phyloP scores from a whole-genome alignment of 1,284 basidiomycete species.

The Pholiota adiposa region DNA sequence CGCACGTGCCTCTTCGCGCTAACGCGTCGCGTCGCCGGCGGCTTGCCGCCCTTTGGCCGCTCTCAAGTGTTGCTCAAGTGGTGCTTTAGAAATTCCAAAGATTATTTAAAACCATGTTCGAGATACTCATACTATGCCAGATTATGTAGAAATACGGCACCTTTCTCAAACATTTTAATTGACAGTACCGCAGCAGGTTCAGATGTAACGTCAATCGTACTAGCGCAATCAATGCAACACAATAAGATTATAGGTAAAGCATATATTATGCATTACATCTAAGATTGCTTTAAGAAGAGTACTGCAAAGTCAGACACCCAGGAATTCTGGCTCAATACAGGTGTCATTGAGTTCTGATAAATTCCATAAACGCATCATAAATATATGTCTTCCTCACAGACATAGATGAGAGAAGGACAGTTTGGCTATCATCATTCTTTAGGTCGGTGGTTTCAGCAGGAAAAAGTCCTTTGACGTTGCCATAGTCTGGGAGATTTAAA shows the following conservation, averaged over 20 bases:
- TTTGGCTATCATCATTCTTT: background rate
- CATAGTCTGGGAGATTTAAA: slow-evolving; percentile 44
- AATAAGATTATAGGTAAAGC: too few relatives aligned
- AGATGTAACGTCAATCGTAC: too few relatives aligned
- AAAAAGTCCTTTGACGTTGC: slow-evolving; percentile 31
- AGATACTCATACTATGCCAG: too few relatives aligned
- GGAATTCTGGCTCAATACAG: background rate
- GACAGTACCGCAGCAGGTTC: too few relatives aligned
- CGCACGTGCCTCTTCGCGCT: background rate
- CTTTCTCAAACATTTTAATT: too few relatives aligned
- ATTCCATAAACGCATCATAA: background rate
- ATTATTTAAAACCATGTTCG: background rate
- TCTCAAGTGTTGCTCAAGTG: too few relatives aligned
- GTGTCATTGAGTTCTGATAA: background rate
- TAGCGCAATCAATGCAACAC: too few relatives aligned
- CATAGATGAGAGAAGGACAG: background rate
- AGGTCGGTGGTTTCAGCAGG: background rate
- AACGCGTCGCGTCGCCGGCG: background rate
- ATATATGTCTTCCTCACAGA: slow-evolving; percentile 1
- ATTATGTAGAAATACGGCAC: too few relatives aligned
- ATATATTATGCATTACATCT: background rate
- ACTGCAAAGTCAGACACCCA: too few relatives aligned
- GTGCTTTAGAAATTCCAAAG: background rate
- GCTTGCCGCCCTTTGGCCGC: too few relatives aligned
- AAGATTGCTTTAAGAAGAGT: background rate